These are phyloP conservation scores for Pichia kudriavzevii DNA, from an alignment of 1,139 yeast species.

Conservation along the genomic window DNA sequence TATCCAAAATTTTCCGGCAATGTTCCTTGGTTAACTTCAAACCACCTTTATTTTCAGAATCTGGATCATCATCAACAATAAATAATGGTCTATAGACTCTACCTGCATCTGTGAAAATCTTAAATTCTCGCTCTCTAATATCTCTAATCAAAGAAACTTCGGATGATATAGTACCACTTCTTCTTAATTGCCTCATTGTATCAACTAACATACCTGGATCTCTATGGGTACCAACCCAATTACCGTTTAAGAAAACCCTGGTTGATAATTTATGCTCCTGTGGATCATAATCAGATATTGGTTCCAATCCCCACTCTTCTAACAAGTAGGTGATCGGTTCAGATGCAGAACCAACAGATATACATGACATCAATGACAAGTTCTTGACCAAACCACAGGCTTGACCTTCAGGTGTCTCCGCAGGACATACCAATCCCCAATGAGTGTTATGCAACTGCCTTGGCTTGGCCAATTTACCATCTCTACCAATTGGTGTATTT, in stretches of 20 bases:
- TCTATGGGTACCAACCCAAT: constrained; percentile 98
- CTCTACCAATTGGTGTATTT: constrained; percentile 97
- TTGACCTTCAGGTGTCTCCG: constrained; percentile 99
- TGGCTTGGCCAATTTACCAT: constrained; percentile 96
- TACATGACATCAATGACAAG: constrained; percentile 91
- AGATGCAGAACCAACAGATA: constrained; percentile 96
- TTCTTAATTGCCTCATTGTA: constrained; percentile 84
- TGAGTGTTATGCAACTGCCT: constrained; percentile 98
- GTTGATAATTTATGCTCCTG: constrained; percentile 88
- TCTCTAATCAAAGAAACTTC: constrained; percentile 96
- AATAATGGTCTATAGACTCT: constrained; percentile 94
- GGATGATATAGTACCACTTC: constrained; percentile 92
- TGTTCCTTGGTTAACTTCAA: constrained; percentile 80
- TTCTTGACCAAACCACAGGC: constrained; percentile 99
- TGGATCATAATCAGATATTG: constrained; percentile 92
- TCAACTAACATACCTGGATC: constrained; percentile 88
- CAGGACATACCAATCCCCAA: constrained; percentile 99
- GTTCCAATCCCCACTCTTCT: constrained; percentile 99
- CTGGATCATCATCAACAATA: constrained; percentile 79
- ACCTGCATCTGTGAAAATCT: constrained; percentile 97
- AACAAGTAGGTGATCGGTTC: constrained; percentile 88
- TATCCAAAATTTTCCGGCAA: constrained; percentile 58
- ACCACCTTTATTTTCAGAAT: constrained; percentile 65
- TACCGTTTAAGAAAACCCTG: constrained; percentile 95
- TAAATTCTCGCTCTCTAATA: constrained; percentile 91